Base-by-base conservation (phyloP, 148 eudicot genomes). In the Amaranthus palmeri region DNA sequence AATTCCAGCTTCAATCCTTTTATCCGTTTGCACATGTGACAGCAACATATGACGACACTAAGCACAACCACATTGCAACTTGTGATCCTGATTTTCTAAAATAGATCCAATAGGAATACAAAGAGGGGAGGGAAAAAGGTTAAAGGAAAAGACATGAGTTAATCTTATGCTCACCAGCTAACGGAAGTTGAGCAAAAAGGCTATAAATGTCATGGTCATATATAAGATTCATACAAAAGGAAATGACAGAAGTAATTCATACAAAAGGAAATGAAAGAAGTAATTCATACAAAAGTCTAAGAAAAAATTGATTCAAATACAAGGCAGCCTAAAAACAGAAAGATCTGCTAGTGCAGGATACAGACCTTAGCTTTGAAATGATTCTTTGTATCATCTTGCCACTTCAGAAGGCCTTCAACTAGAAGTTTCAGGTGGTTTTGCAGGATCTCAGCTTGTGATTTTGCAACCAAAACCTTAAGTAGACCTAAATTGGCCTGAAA, bases 281-380 rank as follows among this genome's bases (percentile, higher is more conserved):
- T 11, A 6, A 10, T 42, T 52, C 5, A 63, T 10, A 45, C 4
- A 57, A 8, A 25, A 46, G 50, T 2, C 44, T 50, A 45, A 56
- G 36, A 14, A 62, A 3, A 51, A 59, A 43, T 3, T 41, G 5
- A 78, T 7, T 54, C 13, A 36, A 36, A 69, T 74, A 65, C 36
- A 25, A 25, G 36, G 36, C 36, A 25, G 36, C 36, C 36, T 25
- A 25, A 25, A 25, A 25, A 25, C 36, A 25, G 36, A 25, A 25
- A 25, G 36, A 25, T 25, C 36, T 25, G 18, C 10, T 17, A 44
- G 45, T 63, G 8, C 12, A 72, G 64, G 52, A 74, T 65, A 72
- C 80, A 8, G 61, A 95, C 99, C 96, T 95, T 95, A 6, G 99
- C 92, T 87, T 88, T 95, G 61, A 95, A 95, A 80, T 90, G 96